These are phyloP conservation scores for Glarea lozoyensis DNA, from an alignment of 495 filamentous ascomycete species.

Conservation along the genomic window DNA sequence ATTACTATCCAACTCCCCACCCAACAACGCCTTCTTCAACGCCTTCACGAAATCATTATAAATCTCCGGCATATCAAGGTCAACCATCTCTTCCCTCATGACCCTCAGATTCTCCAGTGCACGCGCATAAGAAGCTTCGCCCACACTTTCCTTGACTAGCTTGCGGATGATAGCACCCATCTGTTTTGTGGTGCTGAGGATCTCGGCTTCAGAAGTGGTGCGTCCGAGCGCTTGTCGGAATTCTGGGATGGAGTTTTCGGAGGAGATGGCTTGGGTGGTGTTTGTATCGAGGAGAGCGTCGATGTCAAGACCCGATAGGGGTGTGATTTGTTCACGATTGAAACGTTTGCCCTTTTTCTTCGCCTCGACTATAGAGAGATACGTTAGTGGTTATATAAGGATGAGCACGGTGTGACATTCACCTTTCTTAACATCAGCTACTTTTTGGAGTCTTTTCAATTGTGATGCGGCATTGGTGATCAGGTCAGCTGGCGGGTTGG, in stretches of 20 bases:
- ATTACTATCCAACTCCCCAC: conserved; percentile 69
- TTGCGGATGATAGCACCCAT: conserved; percentile 62
- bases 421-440: conserved; percentile 85
- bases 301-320: conserved; percentile 86
- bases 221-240: conserved; percentile 69
- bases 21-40: conserved; percentile 64
- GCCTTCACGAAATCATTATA: conserved; percentile 69
- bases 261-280: conserved; percentile 48
- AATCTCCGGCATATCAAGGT: conserved; percentile 62
- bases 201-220: conserved; percentile 47
- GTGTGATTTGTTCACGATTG: conserved; percentile 59
- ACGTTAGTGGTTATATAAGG: background rate
- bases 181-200: conserved; percentile 64
- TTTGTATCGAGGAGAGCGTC: conserved; percentile 60
- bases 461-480: conserved; percentile 33
- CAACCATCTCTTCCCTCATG: conserved; percentile 67
- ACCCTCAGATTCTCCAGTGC: conserved; percentile 70
- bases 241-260: conserved; percentile 78
- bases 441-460: conserved; percentile 49
- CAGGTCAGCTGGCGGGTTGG: conserved; percentile 62
- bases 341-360: conserved; percentile 68
- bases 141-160: conserved; percentile 66
- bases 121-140: conserved; percentile 62
- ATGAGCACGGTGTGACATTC: conserved; percentile 6
- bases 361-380: conserved; percentile 55